Conservation (phyloP, 495 filamentous ascomycete genomes). For the Corynascus novoguineensis region DNA sequence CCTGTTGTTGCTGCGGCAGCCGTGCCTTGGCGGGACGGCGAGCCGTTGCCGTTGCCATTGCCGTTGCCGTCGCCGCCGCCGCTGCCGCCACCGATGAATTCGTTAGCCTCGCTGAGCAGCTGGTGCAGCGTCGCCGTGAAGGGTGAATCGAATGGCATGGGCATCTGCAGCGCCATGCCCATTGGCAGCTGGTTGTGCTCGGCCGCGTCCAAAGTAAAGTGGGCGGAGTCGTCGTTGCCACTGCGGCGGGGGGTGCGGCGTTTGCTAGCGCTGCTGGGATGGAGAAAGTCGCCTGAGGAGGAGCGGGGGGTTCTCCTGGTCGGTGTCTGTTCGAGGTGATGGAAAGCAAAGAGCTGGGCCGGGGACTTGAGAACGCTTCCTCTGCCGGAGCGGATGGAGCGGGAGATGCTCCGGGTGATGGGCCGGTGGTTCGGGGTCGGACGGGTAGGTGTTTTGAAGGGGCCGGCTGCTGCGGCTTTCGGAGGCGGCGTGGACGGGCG, state of each 20-base stretch:
- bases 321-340: conserved; percentile 41
- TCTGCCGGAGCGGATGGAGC: conserved; percentile 42
- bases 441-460: conserved; percentile 53
- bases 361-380: conserved; percentile 35
- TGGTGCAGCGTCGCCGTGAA: conserved; percentile 56
- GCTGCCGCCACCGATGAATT: conserved; percentile 34
- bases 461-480: conserved; percentile 41
- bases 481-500: conserved; percentile 60
- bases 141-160: conserved; percentile 44
- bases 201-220: conserved; percentile 28
- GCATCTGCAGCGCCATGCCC: not conserved
- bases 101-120: conserved; percentile 51
- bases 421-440: conserved; percentile 53
- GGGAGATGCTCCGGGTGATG: conserved; percentile 51
- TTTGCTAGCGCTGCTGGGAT: conserved; percentile 22
- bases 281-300: conserved; percentile 21
- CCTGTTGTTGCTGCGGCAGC: too few species aligned
- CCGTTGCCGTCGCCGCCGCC: conserved; percentile 13
- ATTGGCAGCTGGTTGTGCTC: not conserved
- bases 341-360: conserved; percentile 19
- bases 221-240: conserved; percentile 20
- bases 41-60: too few species aligned
- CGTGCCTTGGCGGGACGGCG: too few species aligned
- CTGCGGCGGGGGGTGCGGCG: conserved; percentile 39
- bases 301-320: conserved; percentile 37